phyloP scores from a whole-genome alignment of 2,329 filamentous ascomycete genomes.

The Colletotrichum navitas region DNA sequence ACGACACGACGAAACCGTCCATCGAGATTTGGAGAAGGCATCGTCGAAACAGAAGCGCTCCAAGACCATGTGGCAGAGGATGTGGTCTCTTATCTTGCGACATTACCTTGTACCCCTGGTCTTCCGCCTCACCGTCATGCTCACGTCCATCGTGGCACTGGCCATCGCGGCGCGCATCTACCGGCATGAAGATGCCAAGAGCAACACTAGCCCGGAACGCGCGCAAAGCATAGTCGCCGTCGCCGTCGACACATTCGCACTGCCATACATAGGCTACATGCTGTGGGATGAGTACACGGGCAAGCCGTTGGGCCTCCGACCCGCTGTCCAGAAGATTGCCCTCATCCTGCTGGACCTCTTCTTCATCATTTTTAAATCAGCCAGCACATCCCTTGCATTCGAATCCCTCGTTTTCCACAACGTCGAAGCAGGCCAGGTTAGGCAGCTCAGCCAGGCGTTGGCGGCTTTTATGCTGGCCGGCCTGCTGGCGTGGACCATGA shows the following conservation, averaged over 20 bases:
- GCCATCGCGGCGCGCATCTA: conserved; percentile 83
- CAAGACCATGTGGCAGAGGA: conserved; percentile 61
- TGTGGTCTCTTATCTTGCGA: conserved; percentile 78
- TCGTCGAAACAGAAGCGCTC: conserved; percentile 46
- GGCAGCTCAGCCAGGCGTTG: conserved; percentile 73
- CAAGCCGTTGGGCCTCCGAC: conserved; percentile 89
- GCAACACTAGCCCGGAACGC: conserved; percentile 64
- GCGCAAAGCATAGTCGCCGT: conserved; percentile 90
- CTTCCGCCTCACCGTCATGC: conserved; percentile 85
- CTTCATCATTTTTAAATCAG: conserved; percentile 97
- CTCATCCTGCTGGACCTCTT: conserved; percentile 92
- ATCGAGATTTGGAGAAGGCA: conserved; percentile 47
- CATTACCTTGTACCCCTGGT: conserved; percentile 88
- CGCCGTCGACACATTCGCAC: conserved; percentile 86
- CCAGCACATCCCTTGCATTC: conserved; percentile 91
- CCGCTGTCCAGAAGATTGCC: conserved; percentile 85
- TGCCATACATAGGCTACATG: conserved; percentile 93
- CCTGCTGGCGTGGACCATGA: conserved; percentile 89
- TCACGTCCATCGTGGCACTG: conserved; percentile 85
- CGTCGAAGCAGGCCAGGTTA: conserved; percentile 43
- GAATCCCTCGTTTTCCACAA: conserved; percentile 78
- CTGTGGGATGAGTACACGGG: conserved; percentile 97
- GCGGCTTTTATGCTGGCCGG: conserved; percentile 84
- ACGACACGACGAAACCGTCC: conserved; percentile 51
- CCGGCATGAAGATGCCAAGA: conserved; percentile 64